A percentile compares a stretch with the other conserved stretches of the same genome.
Conservation (phyloP, 140 eudicot species). For the Erigeron philadelphicus region DNA sequence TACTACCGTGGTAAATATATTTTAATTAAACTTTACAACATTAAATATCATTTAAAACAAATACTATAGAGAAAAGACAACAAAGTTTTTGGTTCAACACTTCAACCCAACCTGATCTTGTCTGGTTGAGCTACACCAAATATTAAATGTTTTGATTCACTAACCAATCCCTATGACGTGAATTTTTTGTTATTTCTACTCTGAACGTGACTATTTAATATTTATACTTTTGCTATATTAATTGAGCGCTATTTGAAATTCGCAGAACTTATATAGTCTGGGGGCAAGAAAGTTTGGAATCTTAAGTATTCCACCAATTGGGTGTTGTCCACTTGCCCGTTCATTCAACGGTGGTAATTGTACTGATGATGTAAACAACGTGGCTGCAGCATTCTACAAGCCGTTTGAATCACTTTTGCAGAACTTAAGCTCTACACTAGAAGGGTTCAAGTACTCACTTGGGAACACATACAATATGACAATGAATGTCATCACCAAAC, state of each 20-base stretch:
- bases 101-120: too few species aligned
- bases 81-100: too few species aligned
- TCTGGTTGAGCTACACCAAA: too few species aligned
- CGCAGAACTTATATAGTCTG: conserved; percentile 39
- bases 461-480: conserved; percentile 48
- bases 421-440: conserved; percentile 30
- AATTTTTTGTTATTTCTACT: too few species aligned
- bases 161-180: too few species aligned
- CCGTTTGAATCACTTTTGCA: conserved; percentile 26
- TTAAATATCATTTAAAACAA: too few species aligned
- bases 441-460: conserved; percentile 40
- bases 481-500: conserved; percentile 28
- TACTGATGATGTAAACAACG: conserved; percentile 20
- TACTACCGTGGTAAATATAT: too few species aligned
- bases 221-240: not conserved
- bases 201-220: too few species aligned
- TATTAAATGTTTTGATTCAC: too few species aligned
- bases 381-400: conserved; percentile 30
- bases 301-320: conserved; percentile 40
- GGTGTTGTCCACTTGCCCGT: conserved; percentile 44
- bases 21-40: too few species aligned
- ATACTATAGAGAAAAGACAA: too few species aligned
- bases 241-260: not conserved
- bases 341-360: conserved; percentile 26
- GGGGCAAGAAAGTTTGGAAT: conserved; percentile 52